phyloP scores from a whole-genome alignment of 306 rosid species.

The Trifolium pratense region DNA sequence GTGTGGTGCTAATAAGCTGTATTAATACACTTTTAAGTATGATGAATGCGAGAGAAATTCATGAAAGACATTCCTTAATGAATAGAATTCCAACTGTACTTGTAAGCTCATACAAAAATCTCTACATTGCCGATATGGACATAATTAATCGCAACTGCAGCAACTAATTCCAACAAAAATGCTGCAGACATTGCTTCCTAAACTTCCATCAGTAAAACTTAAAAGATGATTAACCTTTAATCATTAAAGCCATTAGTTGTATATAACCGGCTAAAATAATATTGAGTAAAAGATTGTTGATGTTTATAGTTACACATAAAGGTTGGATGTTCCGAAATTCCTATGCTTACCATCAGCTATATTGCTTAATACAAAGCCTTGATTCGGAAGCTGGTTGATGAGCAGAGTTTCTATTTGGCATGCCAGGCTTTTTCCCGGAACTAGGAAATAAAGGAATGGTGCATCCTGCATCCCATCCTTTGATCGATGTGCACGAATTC shows the following conservation, averaged over 20 bases:
- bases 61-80: background rate
- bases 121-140: constrained; percentile 27
- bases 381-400: constrained; percentile 84
- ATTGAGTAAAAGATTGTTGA: constrained; percentile 13
- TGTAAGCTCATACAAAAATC: constrained; percentile 26
- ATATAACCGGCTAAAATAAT: constrained; percentile 22
- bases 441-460: constrained; percentile 67
- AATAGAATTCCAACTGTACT: background rate
- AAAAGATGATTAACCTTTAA: background rate
- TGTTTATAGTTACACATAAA: constrained; percentile 44
- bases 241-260: constrained; percentile 11
- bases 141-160: constrained; percentile 43
- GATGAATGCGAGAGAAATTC: background rate
- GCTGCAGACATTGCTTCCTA: constrained; percentile 57
- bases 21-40: background rate
- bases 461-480: constrained; percentile 79
- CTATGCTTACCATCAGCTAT: constrained; percentile 85
- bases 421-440: constrained; percentile 83
- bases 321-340: constrained; percentile 81
- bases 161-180: constrained; percentile 58
- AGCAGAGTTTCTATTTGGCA: constrained; percentile 91
- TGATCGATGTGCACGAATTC: constrained; percentile 69
- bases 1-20: background rate
- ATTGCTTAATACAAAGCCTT: constrained; percentile 70
- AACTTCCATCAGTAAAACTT: background rate